These are phyloP conservation scores for Diutina ranongensis DNA, from an alignment of 1,139 yeast species.

Conservation along the genomic window DNA sequence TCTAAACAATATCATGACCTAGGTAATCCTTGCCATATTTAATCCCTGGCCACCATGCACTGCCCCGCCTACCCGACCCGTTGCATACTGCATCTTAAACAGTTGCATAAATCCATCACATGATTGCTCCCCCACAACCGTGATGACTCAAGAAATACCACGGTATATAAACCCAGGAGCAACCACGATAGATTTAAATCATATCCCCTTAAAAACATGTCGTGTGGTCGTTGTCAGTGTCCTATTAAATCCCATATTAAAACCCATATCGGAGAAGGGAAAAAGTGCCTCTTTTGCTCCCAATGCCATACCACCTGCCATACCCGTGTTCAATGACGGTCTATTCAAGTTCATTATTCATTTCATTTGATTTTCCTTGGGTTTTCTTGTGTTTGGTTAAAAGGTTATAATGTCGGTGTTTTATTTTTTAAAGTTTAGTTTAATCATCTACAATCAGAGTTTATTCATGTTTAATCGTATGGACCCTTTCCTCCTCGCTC, in stretches of 20 bases:
- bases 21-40: too few relatives aligned
- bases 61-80: too few relatives aligned
- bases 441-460: neutral
- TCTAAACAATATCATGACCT: too few relatives aligned
- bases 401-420: too few relatives aligned
- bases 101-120: too few relatives aligned
- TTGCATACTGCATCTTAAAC: too few relatives aligned
- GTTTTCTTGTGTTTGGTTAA: too few relatives aligned
- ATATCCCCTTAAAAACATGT: neutral
- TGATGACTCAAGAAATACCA: neutral
- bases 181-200: neutral
- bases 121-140: too few relatives aligned
- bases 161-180: neutral
- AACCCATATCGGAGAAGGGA: conserved; percentile 1
- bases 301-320: conserved; percentile 3
- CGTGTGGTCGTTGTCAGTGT: conserved; percentile 3
- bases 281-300: conserved; percentile 1
- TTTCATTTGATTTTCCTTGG: too few relatives aligned
- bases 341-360: too few relatives aligned
- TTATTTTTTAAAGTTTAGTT: neutral
- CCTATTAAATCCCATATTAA: conserved; percentile 1
- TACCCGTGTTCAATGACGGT: neutral
- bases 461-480: neutral
- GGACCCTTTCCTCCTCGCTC: too few relatives aligned
- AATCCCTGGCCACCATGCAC: too few relatives aligned